Conservation (phyloP, 148 eudicot genomes). For the Fallopia convolvulus region DNA sequence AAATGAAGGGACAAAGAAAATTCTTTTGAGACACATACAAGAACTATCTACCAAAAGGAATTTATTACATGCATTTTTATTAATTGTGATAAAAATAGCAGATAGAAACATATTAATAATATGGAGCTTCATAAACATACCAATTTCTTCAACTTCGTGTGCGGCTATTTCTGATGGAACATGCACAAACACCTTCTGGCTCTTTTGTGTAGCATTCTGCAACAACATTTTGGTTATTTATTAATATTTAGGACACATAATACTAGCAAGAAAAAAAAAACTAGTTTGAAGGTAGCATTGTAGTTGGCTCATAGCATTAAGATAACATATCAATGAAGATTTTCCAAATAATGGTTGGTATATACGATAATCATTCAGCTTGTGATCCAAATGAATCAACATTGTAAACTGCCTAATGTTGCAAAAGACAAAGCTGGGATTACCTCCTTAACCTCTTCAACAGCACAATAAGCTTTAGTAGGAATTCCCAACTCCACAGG, state of each 20-base stretch:
- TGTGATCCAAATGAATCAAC: not conserved
- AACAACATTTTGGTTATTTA: constrained; percentile 13
- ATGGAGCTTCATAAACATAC: constrained; percentile 28
- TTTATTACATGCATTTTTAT: not conserved
- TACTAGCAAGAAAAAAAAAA: not conserved
- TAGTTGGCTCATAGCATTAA: not conserved
- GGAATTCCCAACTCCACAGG: constrained; percentile 98
- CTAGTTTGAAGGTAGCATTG: not conserved
- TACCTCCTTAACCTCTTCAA: constrained; percentile 99
- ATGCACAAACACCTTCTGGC: constrained; percentile 93
- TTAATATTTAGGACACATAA: not conserved
- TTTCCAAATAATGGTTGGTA: not conserved
- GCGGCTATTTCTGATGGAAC: constrained; percentile 96
- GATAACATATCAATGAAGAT: not conserved
- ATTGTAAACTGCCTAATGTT: not conserved
- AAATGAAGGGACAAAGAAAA: not conserved
- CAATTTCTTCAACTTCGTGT: constrained; percentile 98
- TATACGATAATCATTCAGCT: not conserved
- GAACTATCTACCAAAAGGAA: constrained; percentile 1
- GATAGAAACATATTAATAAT: not conserved
- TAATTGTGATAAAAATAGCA: not conserved
- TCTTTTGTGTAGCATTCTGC: constrained; percentile 97
- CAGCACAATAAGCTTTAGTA: constrained; percentile 94
- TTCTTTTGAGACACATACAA: not conserved
- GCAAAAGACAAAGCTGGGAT: not conserved